Evolutionary conservation across 768 basidiomycete species (phyloP).

Genomic region (Sarcodon aspratus): DNA sequence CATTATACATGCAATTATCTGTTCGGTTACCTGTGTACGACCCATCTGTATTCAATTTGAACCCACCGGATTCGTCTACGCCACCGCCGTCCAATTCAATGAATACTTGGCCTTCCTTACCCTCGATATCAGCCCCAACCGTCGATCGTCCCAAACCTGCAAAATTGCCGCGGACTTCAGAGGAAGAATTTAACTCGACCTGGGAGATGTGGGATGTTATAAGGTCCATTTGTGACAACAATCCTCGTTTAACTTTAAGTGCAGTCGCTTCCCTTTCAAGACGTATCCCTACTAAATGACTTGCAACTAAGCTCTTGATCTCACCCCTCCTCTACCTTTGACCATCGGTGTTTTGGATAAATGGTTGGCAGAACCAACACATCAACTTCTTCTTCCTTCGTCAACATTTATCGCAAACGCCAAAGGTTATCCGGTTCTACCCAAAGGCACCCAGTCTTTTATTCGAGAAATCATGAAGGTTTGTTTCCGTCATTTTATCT

Average conservation of each 20-base stretch:
- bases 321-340: slow-evolving; percentile 79
- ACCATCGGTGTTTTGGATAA: slow-evolving; percentile 65
- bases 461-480: slow-evolving; percentile 84
- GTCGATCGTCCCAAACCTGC: slow-evolving; percentile 11
- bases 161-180: slow-evolving; percentile 27
- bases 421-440: slow-evolving; percentile 94
- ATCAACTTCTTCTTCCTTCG: slow-evolving; percentile 79
- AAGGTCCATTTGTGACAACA: slow-evolving; percentile 81
- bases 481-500: slow-evolving; percentile 15
- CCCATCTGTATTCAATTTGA: slow-evolving; percentile 42
- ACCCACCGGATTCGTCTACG: slow-evolving; percentile 13
- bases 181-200: slow-evolving; percentile 55
- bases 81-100: slow-evolving; percentile 8
- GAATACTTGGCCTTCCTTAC: slow-evolving; percentile 9
- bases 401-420: slow-evolving; percentile 90
- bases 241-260: slow-evolving; percentile 64
- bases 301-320: slow-evolving; percentile 65
- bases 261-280: slow-evolving; percentile 13
- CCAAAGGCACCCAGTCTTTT: slow-evolving; percentile 87
- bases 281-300: slow-evolving; percentile 5
- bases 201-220: slow-evolving; percentile 99
- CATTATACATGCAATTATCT: slow-evolving; percentile 68
- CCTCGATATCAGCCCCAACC: slow-evolving; percentile 12
- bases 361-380: slow-evolving; percentile 92
- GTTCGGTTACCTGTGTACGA: slow-evolving; percentile 79